Conservation (phyloP, 129 eudicot genomes). For the Helianthus annuus region DNA sequence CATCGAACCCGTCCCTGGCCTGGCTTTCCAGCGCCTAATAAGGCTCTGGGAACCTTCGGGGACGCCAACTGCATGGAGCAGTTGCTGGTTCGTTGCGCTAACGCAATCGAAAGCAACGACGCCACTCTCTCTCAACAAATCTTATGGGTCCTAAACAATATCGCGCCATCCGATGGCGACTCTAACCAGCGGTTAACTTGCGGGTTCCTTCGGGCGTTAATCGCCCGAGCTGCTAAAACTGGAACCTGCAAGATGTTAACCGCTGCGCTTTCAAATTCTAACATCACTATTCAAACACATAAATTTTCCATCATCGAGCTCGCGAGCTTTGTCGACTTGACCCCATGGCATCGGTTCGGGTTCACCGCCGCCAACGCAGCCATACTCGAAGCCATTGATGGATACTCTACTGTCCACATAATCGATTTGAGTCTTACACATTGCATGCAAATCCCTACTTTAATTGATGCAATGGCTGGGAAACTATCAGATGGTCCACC, state of each 20-base stretch:
- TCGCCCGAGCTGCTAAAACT: conserved; percentile 61
- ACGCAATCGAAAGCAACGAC: conserved; percentile 83
- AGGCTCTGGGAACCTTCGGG: conserved; percentile 46
- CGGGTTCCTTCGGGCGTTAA: conserved; percentile 82
- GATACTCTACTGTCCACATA: conserved; percentile 57
- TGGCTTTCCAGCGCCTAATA: conserved; percentile 52
- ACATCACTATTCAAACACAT: conserved; percentile 44
- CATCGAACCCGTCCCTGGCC: conserved; percentile 63
- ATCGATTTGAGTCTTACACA: conserved; percentile 77
- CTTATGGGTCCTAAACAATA: conserved; percentile 95
- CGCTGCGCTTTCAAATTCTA: conserved; percentile 41
- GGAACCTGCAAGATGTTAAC: conserved; percentile 63
- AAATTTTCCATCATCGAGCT: conserved; percentile 82
- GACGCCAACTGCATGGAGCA: conserved; percentile 92
- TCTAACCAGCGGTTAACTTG: conserved; percentile 76
- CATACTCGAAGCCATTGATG: conserved; percentile 70
- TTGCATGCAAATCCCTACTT: conserved; percentile 97
- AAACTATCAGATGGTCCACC: conserved; percentile 53
- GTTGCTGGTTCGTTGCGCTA: conserved; percentile 79
- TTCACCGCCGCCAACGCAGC: conserved; percentile 89
- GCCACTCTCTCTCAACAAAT: conserved; percentile 90
- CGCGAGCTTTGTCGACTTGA: conserved; percentile 77
- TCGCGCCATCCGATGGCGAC: conserved; percentile 89
- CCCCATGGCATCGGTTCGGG: conserved; percentile 97
- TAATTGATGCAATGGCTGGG: conserved; percentile 73